Conservation (phyloP, 129 eudicot genomes). For the Dittrichia graveolens region DNA sequence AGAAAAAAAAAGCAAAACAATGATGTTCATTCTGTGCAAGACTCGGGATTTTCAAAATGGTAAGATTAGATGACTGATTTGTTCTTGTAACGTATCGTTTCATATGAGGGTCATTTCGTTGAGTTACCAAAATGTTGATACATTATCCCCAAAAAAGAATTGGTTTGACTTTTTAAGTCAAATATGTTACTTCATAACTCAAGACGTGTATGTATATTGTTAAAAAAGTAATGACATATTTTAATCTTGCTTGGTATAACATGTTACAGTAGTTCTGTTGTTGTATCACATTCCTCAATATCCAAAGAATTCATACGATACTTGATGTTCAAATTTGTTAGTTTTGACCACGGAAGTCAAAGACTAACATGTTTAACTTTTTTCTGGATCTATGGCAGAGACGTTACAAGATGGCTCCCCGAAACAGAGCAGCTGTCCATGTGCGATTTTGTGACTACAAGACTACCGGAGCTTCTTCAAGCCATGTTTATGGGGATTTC, state of each 20-base stretch:
- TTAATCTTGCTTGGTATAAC: neutral
- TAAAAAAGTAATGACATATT: neutral
- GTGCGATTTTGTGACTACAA: constrained; percentile 48
- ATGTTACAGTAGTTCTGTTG: neutral
- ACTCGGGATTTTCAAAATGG: neutral
- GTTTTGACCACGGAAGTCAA: constrained; percentile 14
- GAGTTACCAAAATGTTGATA: neutral
- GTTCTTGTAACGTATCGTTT: neutral
- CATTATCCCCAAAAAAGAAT: neutral
- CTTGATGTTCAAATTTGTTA: constrained; percentile 3
- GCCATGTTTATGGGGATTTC: constrained; percentile 20
- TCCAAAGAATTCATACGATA: neutral
- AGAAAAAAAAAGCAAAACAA: neutral
- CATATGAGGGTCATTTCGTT: neutral
- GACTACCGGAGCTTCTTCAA: constrained; percentile 20
- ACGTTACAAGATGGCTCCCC: constrained; percentile 51
- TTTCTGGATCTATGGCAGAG: constrained; percentile 37
- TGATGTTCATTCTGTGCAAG: neutral
- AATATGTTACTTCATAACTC: neutral
- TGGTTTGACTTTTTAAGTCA: constrained; percentile 18
- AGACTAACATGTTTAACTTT: constrained; percentile 3
- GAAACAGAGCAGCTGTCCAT: constrained; percentile 57
- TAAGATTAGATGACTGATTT: neutral
- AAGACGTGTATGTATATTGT: neutral
- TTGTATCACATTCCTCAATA: neutral